These are phyloP conservation scores for Chaetomium olivaceum DNA, from an alignment of 2,329 filamentous ascomycete species.

Conservation along the genomic window DNA sequence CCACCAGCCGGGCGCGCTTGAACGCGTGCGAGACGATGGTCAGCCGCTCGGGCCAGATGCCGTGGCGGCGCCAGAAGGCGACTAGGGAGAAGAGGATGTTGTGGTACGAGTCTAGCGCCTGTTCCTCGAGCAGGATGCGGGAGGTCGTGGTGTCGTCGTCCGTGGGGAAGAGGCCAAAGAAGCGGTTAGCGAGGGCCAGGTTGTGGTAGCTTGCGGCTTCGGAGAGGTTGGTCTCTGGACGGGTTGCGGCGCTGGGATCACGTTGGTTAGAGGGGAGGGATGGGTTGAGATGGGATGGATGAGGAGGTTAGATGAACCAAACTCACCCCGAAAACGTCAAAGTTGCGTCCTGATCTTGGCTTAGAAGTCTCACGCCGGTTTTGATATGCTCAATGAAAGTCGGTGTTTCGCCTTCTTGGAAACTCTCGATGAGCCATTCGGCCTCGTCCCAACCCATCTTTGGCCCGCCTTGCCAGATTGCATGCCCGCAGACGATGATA, in stretches of 20 bases:
- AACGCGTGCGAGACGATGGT: conserved; percentile 71
- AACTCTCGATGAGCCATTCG: conserved; percentile 74
- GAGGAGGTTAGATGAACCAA: neutral
- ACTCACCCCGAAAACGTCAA: conserved; percentile 73
- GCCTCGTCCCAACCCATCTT: conserved; percentile 53
- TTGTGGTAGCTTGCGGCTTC: conserved; percentile 66
- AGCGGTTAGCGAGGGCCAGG: conserved; percentile 49
- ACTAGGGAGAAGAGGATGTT: conserved; percentile 76
- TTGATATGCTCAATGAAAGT: conserved; percentile 79
- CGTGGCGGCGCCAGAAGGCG: conserved; percentile 54
- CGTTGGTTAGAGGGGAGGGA: conserved; percentile 1
- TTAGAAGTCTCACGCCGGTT: conserved; percentile 59
- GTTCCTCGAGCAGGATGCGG: conserved; percentile 63
- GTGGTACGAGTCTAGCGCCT: conserved; percentile 81
- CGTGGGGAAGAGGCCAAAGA: conserved; percentile 44
- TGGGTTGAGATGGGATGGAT: neutral
- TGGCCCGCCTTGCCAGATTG: conserved; percentile 67
- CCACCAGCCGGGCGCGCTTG: conserved; percentile 63
- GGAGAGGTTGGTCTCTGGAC: conserved; percentile 54
- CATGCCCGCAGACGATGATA: conserved; percentile 82
- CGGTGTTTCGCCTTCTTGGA: conserved; percentile 74
- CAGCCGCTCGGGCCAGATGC: conserved; percentile 56
- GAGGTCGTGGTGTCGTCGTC: neutral
- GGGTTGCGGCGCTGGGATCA: conserved; percentile 59
- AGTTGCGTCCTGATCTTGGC: conserved; percentile 48